Evolutionary conservation across 2,329 filamentous ascomycete species (phyloP), one percentile per base, ranked within the genome.

Genomic region (Harringtonia aguacate): DNA sequence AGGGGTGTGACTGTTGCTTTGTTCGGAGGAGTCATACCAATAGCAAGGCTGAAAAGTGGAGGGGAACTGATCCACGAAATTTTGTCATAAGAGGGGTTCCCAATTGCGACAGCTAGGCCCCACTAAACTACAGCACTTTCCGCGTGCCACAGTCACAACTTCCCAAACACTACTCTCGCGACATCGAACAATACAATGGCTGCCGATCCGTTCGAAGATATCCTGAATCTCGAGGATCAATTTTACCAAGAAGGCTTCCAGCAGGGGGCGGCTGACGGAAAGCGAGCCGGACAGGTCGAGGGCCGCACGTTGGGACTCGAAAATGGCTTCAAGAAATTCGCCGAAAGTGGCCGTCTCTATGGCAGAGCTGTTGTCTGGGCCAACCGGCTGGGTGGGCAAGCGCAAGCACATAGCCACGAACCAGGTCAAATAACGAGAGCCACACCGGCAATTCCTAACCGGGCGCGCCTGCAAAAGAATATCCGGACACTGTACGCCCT

Each of bases 241-340:
- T 94, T 90, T 67, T 95, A 95, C 67, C 69, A 76, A 36, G 79
- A 90, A 62, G 92, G 92, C 47, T 90, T 88, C 67, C 62, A 70
- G 7, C 74, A 86, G 44, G 92, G 92, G 36, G 62, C 78, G 39
- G 66, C 72, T 34, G 90, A 95, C 62, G 92, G 92, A 47, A 69
- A 77, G 34, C 73, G 74, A 47, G 82, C 86, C 28, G 92, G 92
- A 33, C 80, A 81, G 46, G 79, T 86, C 51, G 92, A 98, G 70
- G 92, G 92, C 48, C 84, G 88, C 41, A 77, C 87, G 18, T 87
- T 97, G 58, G 92, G 90, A 1, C 77, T 97, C 35, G 84, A 94
- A 59, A 92, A 89, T 51, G 90, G 89, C 0, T 97, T 92, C 55
- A 86, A 95, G 55, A 97, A 95, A 64, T 95, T 94, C 57, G 59